phyloP scores from a whole-genome alignment of 2,329 filamentous ascomycete genomes.

The Cercospora janseana region DNA sequence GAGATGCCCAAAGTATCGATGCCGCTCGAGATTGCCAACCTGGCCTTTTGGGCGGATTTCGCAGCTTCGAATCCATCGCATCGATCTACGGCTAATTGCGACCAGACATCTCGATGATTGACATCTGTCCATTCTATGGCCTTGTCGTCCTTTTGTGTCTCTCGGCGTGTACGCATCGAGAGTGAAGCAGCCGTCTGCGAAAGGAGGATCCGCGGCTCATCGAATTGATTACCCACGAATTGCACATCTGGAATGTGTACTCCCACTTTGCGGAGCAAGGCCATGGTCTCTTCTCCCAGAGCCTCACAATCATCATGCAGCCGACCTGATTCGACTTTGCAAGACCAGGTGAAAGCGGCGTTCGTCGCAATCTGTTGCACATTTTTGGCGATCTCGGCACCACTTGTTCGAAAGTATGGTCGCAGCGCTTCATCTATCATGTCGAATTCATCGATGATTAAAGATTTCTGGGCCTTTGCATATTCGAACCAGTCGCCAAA shows the following conservation, averaged over 20 bases:
- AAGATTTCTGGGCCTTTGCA: slow-evolving; percentile 39
- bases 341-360: neutral
- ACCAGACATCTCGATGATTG: too few relatives aligned
- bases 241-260: slow-evolving; percentile 40
- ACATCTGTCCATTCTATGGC: neutral
- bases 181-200: neutral
- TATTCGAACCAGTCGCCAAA: slow-evolving; percentile 48
- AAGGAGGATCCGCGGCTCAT: slow-evolving; percentile 49
- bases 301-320: neutral
- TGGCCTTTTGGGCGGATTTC: too few relatives aligned
- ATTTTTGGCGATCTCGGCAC: slow-evolving; percentile 2
- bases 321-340: slow-evolving; percentile 3
- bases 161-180: neutral
- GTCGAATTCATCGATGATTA: slow-evolving; percentile 49
- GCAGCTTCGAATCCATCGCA: too few relatives aligned
- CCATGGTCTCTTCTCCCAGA: slow-evolving; percentile 2
- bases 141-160: neutral
- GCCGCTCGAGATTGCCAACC: neutral
- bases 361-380: slow-evolving; percentile 2
- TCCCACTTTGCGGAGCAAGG: neutral
- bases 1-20: neutral
- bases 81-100: neutral
- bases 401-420: slow-evolving; percentile 8
- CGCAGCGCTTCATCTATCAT: slow-evolving; percentile 24
- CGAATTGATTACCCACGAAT: slow-evolving; percentile 50